A percentile compares a stretch with the other conserved stretches of the same genome.
phyloP scores from a whole-genome alignment of 1,284 basidiomycete genomes.

The Ceratobasidium sp. region DNA sequence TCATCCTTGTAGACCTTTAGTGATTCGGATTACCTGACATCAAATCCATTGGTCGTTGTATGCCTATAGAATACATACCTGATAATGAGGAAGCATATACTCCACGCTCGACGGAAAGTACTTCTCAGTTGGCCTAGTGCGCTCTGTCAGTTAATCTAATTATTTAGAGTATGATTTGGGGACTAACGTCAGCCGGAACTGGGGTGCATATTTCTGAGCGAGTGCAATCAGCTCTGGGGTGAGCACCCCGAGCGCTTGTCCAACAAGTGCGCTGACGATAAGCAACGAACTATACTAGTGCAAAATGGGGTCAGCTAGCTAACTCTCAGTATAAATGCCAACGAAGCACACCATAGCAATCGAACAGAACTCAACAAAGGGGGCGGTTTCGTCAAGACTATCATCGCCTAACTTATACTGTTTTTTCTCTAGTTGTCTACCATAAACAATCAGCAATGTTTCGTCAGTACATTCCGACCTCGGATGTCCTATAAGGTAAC shows the following conservation, averaged over 20 bases:
- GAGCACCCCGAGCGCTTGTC: conserved; percentile 8
- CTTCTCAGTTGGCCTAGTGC: conserved; percentile 30
- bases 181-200: conserved; percentile 39
- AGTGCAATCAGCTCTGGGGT: conserved; percentile 27
- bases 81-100: conserved; percentile 42
- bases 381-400: no score
- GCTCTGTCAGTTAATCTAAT: neutral
- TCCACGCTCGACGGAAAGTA: conserved; percentile 44
- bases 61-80: neutral
- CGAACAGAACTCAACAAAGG: no score
- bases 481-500: no score
- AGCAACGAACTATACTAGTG: conserved; percentile 5
- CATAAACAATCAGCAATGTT: no score
- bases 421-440: no score
- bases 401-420: no score
- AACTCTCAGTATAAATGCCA: no score
- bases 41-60: no score
- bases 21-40: no score
- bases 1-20: conserved; percentile 33
- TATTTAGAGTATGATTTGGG: neutral
- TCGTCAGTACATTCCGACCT: no score
- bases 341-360: no score
- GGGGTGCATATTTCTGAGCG: conserved; percentile 45
- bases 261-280: conserved; percentile 1
- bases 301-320: no score